Percentiles rank a stretch among this genome's conserved stretches.
These are phyloP conservation scores for Phytophthora kernoviae DNA, from an alignment of 352 stramenopile genomes.

Conservation along the genomic window DNA sequence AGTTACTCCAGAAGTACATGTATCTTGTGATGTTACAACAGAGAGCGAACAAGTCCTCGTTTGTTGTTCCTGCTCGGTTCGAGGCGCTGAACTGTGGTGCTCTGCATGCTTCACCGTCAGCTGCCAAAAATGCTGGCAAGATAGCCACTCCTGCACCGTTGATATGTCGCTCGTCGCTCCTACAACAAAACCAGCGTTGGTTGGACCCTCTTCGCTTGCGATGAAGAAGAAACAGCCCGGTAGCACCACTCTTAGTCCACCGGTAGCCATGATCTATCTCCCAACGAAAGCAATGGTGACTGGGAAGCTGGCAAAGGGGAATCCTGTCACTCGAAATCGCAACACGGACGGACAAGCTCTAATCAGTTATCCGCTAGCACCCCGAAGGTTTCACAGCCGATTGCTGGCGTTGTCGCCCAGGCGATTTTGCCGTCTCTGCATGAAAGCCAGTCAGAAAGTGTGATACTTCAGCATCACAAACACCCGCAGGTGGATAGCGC, in stretches of 20 bases:
- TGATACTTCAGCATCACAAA: constrained; percentile 1
- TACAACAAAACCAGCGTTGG: constrained; percentile 3
- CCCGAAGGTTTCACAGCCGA: neutral
- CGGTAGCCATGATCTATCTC: constrained; percentile 62
- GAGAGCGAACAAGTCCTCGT: constrained; percentile 41
- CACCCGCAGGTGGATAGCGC: constrained; percentile 3
- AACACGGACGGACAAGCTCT: constrained; percentile 1
- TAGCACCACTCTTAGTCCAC: constrained; percentile 11
- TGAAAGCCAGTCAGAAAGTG: constrained; percentile 15
- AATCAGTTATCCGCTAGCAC: constrained; percentile 11
- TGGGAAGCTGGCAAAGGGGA: constrained; percentile 35
- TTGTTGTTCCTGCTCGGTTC: constrained; percentile 41
- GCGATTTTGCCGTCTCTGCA: constrained; percentile 25
- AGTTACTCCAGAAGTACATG: constrained; percentile 3
- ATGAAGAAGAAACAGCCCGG: constrained; percentile 26
- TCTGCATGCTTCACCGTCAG: constrained; percentile 65
- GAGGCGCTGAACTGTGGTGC: constrained; percentile 60
- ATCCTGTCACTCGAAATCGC: constrained; percentile 12
- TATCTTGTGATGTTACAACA: neutral
- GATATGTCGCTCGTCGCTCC: constrained; percentile 33
- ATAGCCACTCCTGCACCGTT: constrained; percentile 47
- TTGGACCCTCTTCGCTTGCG: constrained; percentile 37
- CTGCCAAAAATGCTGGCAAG: constrained; percentile 58
- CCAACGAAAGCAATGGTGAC: constrained; percentile 44
- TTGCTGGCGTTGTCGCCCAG: constrained; percentile 10